phyloP scores from a whole-genome alignment of 176 grass and related monocot species.

The Rhipidocladum racemiflorum region DNA sequence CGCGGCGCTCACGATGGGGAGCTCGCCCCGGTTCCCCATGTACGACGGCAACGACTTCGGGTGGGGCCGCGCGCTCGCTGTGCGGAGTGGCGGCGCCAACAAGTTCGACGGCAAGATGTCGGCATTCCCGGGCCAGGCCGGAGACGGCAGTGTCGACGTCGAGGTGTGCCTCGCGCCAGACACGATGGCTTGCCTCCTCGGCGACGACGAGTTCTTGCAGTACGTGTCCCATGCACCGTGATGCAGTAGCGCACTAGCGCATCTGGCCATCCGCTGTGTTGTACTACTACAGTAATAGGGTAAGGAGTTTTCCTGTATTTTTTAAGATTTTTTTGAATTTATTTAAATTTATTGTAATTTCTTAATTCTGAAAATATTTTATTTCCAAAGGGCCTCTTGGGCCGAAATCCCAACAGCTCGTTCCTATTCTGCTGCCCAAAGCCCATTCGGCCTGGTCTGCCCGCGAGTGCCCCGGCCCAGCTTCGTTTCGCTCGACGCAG shows the following conservation, averaged over 20 bases:
- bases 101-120: constrained; percentile 98
- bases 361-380: too few species aligned
- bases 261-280: neutral
- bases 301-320: too few species aligned
- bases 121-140: constrained; percentile 69
- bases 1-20: constrained; percentile 84
- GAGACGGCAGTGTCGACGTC: constrained; percentile 72
- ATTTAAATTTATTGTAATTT: too few species aligned
- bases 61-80: constrained; percentile 71
- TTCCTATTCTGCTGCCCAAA: too few species aligned
- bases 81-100: constrained; percentile 77
- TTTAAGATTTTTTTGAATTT: too few species aligned
- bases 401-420: too few species aligned
- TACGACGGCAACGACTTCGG: constrained; percentile 95
- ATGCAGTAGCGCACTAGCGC: constrained; percentile 26
- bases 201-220: constrained; percentile 65
- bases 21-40: constrained; percentile 89
- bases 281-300: neutral
- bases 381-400: too few species aligned
- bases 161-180: constrained; percentile 91
- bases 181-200: constrained; percentile 74
- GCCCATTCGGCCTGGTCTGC: too few species aligned
- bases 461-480: too few species aligned
- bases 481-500: too few species aligned
- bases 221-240: constrained; percentile 46